Percentiles rank a stretch among this genome's conserved stretches.
phyloP scores from a whole-genome alignment of 106 monocot genomes.

The Xerophyta viscosa region DNA sequence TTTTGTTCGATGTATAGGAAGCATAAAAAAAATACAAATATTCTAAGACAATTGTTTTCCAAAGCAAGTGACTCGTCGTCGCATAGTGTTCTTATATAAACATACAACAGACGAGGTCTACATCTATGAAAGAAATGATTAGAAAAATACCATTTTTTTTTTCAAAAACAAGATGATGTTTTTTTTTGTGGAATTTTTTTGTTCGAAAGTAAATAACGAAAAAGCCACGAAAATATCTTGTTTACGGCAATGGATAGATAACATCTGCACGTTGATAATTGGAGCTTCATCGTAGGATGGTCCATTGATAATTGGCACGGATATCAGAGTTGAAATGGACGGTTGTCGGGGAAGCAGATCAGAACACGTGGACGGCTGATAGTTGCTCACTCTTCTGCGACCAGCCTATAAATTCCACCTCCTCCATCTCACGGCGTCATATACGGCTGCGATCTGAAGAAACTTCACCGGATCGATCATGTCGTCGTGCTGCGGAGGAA shows the following conservation, averaged over 20 bases:
- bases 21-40: too few relatives aligned
- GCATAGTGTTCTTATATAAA: too few relatives aligned
- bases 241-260: not conserved
- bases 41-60: too few relatives aligned
- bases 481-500: conserved; percentile 62
- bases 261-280: not conserved
- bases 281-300: not conserved
- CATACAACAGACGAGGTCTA: too few relatives aligned
- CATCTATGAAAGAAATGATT: too few relatives aligned
- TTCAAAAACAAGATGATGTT: not conserved
- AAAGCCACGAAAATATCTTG: conserved; percentile 1
- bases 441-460: not conserved
- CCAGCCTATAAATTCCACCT: conserved; percentile 10
- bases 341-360: not conserved
- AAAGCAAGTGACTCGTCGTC: too few relatives aligned
- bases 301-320: not conserved
- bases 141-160: not conserved
- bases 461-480: not conserved
- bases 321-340: not conserved
- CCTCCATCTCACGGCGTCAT: not conserved
- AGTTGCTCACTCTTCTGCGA: not conserved
- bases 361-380: conserved; percentile 29
- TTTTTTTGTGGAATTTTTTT: not conserved
- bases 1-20: too few relatives aligned
- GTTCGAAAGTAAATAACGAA: too few relatives aligned